phyloP scores from a whole-genome alignment of 441 rosid species.

The Gossypium armourianum region DNA sequence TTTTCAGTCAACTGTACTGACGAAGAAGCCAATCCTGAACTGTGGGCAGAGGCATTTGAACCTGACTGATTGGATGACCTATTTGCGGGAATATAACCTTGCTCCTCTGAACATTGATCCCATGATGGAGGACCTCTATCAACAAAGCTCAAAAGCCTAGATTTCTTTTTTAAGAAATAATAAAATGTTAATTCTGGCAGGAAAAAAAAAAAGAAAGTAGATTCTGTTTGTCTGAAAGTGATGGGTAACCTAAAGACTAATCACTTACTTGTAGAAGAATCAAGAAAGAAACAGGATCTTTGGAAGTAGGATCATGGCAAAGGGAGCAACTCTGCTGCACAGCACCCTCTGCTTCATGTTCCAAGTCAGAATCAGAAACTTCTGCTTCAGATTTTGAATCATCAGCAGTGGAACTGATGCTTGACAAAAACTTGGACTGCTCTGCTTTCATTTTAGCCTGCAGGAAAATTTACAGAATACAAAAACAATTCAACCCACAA shows the following conservation, averaged over 20 bases:
- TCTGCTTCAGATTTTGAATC: slow-evolving; percentile 38
- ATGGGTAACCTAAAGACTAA: slow-evolving; percentile 18
- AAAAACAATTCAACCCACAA: slow-evolving; percentile 14
- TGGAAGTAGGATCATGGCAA: slow-evolving; percentile 74
- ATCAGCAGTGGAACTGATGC: slow-evolving; percentile 39
- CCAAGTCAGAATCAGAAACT: slow-evolving; percentile 32
- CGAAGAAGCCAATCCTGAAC: slow-evolving; percentile 32
- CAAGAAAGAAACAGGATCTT: slow-evolving; percentile 67
- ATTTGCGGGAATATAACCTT: slow-evolving; percentile 20
- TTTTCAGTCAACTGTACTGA: slow-evolving; percentile 36
- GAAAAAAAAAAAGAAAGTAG: neutral
- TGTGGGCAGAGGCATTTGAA: slow-evolving; percentile 24
- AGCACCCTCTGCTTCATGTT: slow-evolving; percentile 32
- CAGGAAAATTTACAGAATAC: slow-evolving; percentile 21
- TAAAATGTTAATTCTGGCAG: slow-evolving; percentile 16
- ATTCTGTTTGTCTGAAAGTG: neutral
- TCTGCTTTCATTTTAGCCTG: slow-evolving; percentile 98
- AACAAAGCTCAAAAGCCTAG: slow-evolving; percentile 74
- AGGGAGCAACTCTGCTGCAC: slow-evolving; percentile 72
- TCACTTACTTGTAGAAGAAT: slow-evolving; percentile 76
- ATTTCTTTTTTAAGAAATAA: slow-evolving; percentile 50
- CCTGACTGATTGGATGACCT: slow-evolving; percentile 27
- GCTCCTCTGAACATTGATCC: slow-evolving; percentile 41
- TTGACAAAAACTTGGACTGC: slow-evolving; percentile 77
- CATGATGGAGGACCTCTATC: slow-evolving; percentile 67